phyloP scores from a whole-genome alignment of 2,329 filamentous ascomycete species.

The Talaromyces islandicus region DNA sequence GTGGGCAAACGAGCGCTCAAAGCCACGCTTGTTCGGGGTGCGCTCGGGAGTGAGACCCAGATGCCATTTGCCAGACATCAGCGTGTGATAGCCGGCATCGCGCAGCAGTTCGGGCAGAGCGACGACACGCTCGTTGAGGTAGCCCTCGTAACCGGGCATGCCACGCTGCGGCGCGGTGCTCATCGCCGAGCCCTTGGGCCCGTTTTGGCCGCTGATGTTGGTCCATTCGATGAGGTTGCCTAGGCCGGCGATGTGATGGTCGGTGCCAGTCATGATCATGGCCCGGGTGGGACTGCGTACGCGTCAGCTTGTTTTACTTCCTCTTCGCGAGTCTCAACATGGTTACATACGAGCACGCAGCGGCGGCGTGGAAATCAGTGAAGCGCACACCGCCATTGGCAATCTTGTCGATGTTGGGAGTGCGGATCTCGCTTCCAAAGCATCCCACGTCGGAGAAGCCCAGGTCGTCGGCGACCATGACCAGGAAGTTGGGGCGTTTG shows the following conservation, averaged over 20 bases:
- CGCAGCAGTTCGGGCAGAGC: conserved; percentile 54
- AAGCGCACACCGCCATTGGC: conserved; percentile 52
- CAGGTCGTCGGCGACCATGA: conserved; percentile 54
- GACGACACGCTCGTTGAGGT: conserved; percentile 55
- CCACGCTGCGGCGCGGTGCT: conserved; percentile 50
- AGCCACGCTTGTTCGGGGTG: conserved; percentile 52
- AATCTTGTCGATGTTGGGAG: conserved; percentile 53
- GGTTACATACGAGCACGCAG: conserved; percentile 50
- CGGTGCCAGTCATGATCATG: conserved; percentile 62
- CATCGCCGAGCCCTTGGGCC: conserved; percentile 46
- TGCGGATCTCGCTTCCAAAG: conserved; percentile 57
- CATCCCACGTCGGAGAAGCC: conserved; percentile 56
- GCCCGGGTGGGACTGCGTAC: conserved; percentile 50
- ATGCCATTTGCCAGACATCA: conserved; percentile 61
- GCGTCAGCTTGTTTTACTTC: neutral
- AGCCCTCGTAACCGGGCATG: conserved; percentile 59
- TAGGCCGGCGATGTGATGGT: conserved; percentile 50
- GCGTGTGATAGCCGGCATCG: conserved; percentile 54
- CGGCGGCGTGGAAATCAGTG: conserved; percentile 60
- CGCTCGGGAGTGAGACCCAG: conserved; percentile 54
- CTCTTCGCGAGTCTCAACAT: too few species aligned
- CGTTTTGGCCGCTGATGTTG: conserved; percentile 49
- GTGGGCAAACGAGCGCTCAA: conserved; percentile 54
- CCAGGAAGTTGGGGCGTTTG: conserved; percentile 55
- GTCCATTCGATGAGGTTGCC: conserved; percentile 57